Conservation (phyloP, 495 filamentous ascomycete genomes). For the Friedmanniomyces simplex region DNA sequence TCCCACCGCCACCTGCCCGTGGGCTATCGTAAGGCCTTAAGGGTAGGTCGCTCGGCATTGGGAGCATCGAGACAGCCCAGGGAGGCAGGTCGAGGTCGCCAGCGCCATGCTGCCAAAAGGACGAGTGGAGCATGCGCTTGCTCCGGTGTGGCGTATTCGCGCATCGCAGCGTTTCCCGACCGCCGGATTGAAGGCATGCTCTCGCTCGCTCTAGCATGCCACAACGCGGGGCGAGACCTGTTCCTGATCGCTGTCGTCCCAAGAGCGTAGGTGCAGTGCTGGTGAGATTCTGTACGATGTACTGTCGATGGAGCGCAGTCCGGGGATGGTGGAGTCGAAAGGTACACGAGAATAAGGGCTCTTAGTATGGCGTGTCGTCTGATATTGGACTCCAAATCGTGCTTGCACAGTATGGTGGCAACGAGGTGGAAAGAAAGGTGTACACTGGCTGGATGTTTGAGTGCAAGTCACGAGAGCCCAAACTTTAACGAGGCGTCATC, state of each 20-base stretch:
- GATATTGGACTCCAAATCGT: no score
- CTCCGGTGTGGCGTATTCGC: conserved; percentile 44
- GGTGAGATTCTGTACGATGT: neutral
- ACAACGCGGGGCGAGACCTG: neutral
- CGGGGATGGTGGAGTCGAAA: no score
- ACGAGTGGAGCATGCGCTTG: conserved; percentile 49
- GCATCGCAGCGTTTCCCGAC: conserved; percentile 53
- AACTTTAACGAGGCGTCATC: no score
- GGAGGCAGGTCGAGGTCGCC: conserved; percentile 45
- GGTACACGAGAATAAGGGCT: no score
- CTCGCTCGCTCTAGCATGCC: conserved; percentile 76
- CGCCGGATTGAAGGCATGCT: conserved; percentile 65
- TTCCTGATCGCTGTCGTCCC: neutral
- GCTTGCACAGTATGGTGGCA: no score
- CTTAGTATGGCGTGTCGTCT: no score
- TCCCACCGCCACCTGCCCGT: neutral
- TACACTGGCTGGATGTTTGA: no score
- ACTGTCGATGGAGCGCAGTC: neutral
- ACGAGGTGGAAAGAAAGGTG: no score
- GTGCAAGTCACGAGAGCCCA: no score
- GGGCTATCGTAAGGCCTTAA: conserved; percentile 22
- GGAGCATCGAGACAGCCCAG: conserved; percentile 24
- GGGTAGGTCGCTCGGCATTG: conserved; percentile 21
- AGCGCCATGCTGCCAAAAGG: conserved; percentile 58
- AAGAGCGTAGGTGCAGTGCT: no score